phyloP scores from a whole-genome alignment of 257 asterid genomes.

The Sherardia arvensis region DNA sequence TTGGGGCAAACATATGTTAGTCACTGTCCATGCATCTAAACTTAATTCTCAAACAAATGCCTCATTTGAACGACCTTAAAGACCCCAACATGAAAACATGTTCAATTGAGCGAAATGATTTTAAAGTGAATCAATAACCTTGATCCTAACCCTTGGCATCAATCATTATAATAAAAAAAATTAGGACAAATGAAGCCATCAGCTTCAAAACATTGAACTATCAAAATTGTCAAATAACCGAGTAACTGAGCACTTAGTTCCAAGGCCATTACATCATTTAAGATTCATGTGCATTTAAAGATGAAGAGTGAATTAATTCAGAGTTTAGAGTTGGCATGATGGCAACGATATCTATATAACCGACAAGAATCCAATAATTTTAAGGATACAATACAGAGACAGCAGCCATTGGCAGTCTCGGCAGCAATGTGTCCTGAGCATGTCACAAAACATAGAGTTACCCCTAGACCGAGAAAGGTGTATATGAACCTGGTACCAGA shows the following conservation, averaged over 20 bases:
- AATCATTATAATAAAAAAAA: neutral
- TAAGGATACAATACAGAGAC: conserved; percentile 30
- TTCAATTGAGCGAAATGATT: neutral
- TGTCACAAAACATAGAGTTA: conserved; percentile 19
- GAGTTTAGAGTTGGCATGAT: neutral
- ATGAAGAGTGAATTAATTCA: neutral
- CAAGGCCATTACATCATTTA: neutral
- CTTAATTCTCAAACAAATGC: neutral
- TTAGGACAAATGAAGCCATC: neutral
- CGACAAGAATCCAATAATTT: neutral
- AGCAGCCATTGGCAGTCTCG: conserved; percentile 27
- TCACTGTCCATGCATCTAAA: neutral
- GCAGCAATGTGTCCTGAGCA: conserved; percentile 36
- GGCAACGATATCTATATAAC: neutral
- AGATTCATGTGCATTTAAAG: neutral
- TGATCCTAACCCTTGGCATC: neutral
- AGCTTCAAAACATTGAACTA: neutral
- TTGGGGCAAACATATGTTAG: neutral
- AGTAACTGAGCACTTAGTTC: neutral
- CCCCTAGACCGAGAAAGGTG: conserved; percentile 23
- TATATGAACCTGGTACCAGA: conserved; percentile 22
- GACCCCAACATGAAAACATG: too few relatives aligned
- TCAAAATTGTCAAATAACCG: neutral
- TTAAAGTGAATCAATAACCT: neutral
- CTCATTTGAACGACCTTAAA: neutral